phyloP scores from a whole-genome alignment of 768 basidiomycete genomes.

The Saitozyma podzolica region DNA sequence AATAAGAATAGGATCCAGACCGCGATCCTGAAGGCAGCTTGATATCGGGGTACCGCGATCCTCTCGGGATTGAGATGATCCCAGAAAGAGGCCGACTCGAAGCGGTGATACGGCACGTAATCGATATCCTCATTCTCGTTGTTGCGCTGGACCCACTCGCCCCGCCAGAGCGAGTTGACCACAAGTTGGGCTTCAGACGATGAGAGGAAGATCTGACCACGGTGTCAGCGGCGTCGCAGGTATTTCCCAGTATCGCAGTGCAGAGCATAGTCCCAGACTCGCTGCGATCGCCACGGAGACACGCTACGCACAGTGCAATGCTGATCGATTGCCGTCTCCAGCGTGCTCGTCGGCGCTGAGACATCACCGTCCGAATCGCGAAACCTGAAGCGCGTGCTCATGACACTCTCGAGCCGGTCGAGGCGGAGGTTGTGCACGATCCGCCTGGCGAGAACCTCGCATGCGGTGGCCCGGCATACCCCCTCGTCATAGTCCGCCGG shows the following conservation, averaged over 20 bases:
- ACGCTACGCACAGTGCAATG: slow-evolving; percentile 63
- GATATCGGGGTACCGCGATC: slow-evolving; percentile 83
- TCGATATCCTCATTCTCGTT: slow-evolving; percentile 74
- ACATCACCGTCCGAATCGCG: slow-evolving; percentile 70
- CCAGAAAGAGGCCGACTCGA: slow-evolving; percentile 63
- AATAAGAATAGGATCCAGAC: slow-evolving; percentile 42
- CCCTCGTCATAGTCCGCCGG: slow-evolving; percentile 88
- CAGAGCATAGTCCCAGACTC: neutral
- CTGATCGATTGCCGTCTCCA: slow-evolving; percentile 90
- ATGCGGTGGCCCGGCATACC: slow-evolving; percentile 66
- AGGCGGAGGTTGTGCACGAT: slow-evolving; percentile 70
- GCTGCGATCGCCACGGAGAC: neutral
- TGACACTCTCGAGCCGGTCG: slow-evolving; percentile 67
- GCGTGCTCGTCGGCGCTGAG: slow-evolving; percentile 55
- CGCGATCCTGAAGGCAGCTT: slow-evolving; percentile 74
- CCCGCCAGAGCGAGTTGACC: slow-evolving; percentile 77
- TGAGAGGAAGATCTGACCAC: slow-evolving; percentile 68
- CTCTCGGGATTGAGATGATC: slow-evolving; percentile 73
- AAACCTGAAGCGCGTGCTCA: slow-evolving; percentile 76
- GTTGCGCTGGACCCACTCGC: slow-evolving; percentile 75
- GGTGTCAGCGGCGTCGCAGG: neutral
- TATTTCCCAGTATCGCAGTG: neutral
- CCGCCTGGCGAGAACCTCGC: slow-evolving; percentile 44
- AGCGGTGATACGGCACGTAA: slow-evolving; percentile 69
- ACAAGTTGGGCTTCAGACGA: slow-evolving; percentile 84